phyloP scores from a whole-genome alignment of 106 monocot species.

The Platanthera zijinensis region DNA sequence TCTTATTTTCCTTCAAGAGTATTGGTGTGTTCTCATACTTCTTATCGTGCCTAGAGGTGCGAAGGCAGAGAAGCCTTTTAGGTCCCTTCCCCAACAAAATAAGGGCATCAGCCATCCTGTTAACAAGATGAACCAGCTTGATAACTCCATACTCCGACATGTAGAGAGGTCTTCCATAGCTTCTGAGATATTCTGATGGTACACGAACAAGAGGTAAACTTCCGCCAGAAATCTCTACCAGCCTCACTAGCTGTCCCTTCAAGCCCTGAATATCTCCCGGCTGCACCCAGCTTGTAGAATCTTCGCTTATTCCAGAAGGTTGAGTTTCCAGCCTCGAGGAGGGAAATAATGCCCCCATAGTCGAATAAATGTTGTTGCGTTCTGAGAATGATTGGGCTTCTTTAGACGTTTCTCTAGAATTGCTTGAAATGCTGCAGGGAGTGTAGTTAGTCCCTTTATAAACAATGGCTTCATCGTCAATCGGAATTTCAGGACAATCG shows the following conservation, averaged over 20 bases:
- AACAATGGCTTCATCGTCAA: slow-evolving; percentile 72
- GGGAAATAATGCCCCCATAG: slow-evolving; percentile 10
- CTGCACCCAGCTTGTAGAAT: slow-evolving; percentile 37
- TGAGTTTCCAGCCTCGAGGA: slow-evolving; percentile 43
- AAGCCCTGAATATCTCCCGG: slow-evolving; percentile 79
- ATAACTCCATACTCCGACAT: slow-evolving; percentile 64
- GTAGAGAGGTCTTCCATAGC: slow-evolving; percentile 64
- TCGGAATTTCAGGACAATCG: slow-evolving; percentile 23
- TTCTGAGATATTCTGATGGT: slow-evolving; percentile 59
- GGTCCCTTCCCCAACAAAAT: slow-evolving; percentile 55
- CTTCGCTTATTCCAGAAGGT: slow-evolving; percentile 30
- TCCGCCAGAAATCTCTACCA: slow-evolving; percentile 69
- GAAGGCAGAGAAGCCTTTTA: slow-evolving; percentile 47
- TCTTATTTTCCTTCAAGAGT: slow-evolving; percentile 28
- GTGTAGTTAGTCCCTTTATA: slow-evolving; percentile 30
- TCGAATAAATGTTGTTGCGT: slow-evolving; percentile 16
- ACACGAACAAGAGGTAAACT: slow-evolving; percentile 61
- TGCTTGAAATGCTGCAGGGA: slow-evolving; percentile 7
- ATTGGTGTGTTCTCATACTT: slow-evolving; percentile 26
- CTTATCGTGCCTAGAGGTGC: slow-evolving; percentile 23
- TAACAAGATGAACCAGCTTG: slow-evolving; percentile 66
- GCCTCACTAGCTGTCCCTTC: slow-evolving; percentile 51
- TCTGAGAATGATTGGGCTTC: slow-evolving; percentile 16
- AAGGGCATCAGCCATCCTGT: slow-evolving; percentile 51
- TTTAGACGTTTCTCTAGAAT: slow-evolving; percentile 19